A percentile compares a stretch with the other conserved stretches of the same genome.
Evolutionary conservation across 345 rosid genomes (phyloP).

Genomic region (Salix arbutifolia): DNA sequence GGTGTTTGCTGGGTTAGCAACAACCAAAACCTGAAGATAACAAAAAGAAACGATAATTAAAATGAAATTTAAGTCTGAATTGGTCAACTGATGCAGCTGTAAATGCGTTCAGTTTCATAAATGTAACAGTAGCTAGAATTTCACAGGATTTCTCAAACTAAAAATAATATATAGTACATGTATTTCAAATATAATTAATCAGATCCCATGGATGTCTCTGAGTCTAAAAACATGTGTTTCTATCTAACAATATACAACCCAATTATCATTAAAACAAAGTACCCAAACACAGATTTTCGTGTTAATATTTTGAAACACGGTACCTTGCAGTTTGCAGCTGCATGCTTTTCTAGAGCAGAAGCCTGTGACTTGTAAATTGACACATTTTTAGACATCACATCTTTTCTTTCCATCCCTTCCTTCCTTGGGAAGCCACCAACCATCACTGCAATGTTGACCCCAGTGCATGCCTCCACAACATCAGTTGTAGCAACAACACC

Average conservation of each 20-base stretch:
- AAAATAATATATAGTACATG: neutral
- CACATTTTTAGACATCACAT: conserved; percentile 94
- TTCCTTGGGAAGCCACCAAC: conserved; percentile 99
- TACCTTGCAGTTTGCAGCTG: conserved; percentile 98
- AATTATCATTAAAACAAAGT: neutral
- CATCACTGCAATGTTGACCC: conserved; percentile 87
- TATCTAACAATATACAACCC: neutral
- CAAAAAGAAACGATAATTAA: neutral
- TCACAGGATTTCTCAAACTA: neutral
- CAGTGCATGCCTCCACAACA: conserved; percentile 92
- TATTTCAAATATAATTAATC: neutral
- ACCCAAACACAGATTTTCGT: neutral
- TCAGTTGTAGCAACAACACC: conserved; percentile 99
- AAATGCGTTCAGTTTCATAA: neutral
- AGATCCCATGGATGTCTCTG: neutral
- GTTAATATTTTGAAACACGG: neutral
- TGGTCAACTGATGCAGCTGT: neutral
- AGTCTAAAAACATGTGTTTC: neutral
- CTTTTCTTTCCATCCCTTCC: conserved; percentile 99
- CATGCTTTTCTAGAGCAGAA: conserved; percentile 83
- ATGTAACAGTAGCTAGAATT: neutral
- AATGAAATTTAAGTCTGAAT: neutral
- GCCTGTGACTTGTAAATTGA: conserved; percentile 98
- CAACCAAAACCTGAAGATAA: conserved; percentile 78
- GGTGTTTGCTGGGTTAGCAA: conserved; percentile 98